phyloP scores from a whole-genome alignment of 1,284 basidiomycete species.

The Inonotus obliquus region DNA sequence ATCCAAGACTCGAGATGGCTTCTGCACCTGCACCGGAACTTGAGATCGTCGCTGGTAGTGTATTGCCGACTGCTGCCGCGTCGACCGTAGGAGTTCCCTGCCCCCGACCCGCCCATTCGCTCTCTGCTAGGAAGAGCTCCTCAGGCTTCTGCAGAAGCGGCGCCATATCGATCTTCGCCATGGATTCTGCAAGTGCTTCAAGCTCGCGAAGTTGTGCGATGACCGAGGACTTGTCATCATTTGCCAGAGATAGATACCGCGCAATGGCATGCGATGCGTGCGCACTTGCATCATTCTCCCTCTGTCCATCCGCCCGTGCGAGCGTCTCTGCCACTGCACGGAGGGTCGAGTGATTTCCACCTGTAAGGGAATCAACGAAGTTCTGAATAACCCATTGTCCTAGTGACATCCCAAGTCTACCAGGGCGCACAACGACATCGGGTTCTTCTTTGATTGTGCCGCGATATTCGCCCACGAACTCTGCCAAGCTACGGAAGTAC shows the following conservation, averaged over 20 bases:
- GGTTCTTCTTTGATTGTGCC: conserved; percentile 17
- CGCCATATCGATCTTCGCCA: conserved; percentile 60
- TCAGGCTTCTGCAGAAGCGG: conserved; percentile 54
- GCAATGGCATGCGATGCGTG: conserved; percentile 2
- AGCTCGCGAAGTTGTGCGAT: conserved; percentile 41
- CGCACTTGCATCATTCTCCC: not conserved
- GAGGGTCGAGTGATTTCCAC: conserved; percentile 42
- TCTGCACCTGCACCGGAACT: conserved; percentile 16
- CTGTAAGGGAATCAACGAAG: conserved; percentile 59
- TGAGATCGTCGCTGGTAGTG: conserved; percentile 27
- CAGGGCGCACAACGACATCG: conserved; percentile 13
- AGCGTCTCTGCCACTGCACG: conserved; percentile 26
- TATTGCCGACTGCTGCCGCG: conserved; percentile 25
- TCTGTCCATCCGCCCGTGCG: not conserved
- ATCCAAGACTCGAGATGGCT: not conserved
- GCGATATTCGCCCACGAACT: conserved; percentile 44
- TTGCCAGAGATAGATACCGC: conserved; percentile 19
- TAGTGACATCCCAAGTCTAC: conserved; percentile 41
- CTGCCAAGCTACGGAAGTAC: conserved; percentile 67
- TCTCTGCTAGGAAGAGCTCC: conserved; percentile 61
- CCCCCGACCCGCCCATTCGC: conserved; percentile 42
- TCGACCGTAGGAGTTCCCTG: conserved; percentile 7
- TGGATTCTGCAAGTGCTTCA: conserved; percentile 33
- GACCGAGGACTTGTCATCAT: conserved; percentile 35
- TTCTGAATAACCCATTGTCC: conserved; percentile 52